These are phyloP conservation scores for Penicillium dipodomyicola DNA, from an alignment of 495 filamentous ascomycete genomes.

Conservation along the genomic window DNA sequence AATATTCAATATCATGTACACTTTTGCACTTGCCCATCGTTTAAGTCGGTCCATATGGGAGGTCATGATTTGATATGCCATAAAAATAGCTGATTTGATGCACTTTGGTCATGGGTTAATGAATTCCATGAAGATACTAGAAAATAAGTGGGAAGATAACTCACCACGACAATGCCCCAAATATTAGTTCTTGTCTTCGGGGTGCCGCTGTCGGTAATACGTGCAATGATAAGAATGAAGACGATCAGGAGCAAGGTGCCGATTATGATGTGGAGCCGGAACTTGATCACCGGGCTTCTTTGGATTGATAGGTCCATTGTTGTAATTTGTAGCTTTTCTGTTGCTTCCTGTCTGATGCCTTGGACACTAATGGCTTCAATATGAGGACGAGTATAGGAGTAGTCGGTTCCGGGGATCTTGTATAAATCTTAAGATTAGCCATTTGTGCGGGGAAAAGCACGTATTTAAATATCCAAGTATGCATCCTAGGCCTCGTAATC, in stretches of 20 bases:
- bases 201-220: slow-evolving; percentile 23
- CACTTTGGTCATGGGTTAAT: slow-evolving; percentile 16
- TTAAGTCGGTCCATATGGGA: slow-evolving; percentile 23
- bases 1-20: slow-evolving; percentile 30
- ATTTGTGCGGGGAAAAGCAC: background rate
- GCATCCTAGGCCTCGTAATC: background rate
- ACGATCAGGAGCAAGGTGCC: slow-evolving; percentile 14
- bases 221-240: slow-evolving; percentile 28
- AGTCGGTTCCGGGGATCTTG: background rate
- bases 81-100: slow-evolving; percentile 33
- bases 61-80: slow-evolving; percentile 36
- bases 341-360: background rate
- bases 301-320: background rate
- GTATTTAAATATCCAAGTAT: background rate
- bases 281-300: background rate
- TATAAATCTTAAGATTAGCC: background rate
- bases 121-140: background rate
- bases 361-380: background rate
- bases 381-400: background rate
- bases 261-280: slow-evolving; percentile 19
- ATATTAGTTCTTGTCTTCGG: slow-evolving; percentile 21
- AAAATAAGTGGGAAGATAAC: background rate
- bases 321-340: background rate
- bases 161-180: slow-evolving; percentile 32
- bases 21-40: slow-evolving; percentile 31